phyloP scores from a whole-genome alignment of 306 rosid genomes.

The Corylus avellana region DNA sequence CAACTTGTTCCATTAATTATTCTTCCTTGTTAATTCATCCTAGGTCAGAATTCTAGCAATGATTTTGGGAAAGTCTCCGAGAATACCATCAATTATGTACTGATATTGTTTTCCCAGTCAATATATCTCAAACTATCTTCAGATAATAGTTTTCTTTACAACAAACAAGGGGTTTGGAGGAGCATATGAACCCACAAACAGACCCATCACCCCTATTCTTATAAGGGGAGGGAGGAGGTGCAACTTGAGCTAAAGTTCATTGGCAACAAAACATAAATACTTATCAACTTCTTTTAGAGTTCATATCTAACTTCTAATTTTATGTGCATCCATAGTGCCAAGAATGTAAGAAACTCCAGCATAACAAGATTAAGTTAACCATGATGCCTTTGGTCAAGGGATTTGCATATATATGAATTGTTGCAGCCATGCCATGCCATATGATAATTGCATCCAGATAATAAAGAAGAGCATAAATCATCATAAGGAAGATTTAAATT shows the following conservation, averaged over 20 bases:
- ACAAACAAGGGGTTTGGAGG: not conserved
- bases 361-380: no score
- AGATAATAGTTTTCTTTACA: not conserved
- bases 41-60: not conserved
- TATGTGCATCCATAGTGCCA: no score
- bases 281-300: no score
- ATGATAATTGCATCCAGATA: not conserved
- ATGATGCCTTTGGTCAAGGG: no score
- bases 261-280: no score
- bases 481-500: not conserved
- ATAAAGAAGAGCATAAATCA: not conserved
- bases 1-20: not conserved
- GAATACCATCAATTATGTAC: not conserved
- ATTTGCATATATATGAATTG: no score
- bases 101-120: not conserved
- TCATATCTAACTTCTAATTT: no score
- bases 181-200: not conserved
- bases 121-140: not conserved
- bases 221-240: no score
- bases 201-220: no score
- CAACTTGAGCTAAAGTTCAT: no score
- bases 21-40: not conserved
- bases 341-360: no score
- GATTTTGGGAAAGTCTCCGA: not conserved
- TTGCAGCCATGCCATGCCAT: not conserved